Evolutionary conservation across 148 eudicot species (phyloP), one percentile per base, ranked within the genome.

Genomic region (Fallopia convolvulus): DNA sequence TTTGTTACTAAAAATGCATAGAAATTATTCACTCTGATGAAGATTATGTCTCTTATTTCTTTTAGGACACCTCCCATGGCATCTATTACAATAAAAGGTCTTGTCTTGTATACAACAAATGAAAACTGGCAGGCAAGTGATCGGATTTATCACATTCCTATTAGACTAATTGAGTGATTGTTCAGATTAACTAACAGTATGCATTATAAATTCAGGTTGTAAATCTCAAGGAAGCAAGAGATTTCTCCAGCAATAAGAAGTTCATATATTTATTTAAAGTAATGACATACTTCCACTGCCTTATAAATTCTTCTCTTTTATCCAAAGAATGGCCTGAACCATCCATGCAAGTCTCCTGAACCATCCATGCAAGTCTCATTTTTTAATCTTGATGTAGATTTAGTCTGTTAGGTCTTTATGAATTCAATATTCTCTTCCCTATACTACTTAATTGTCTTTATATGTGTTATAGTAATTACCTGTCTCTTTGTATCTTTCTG

Each of bases 21-120:
- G 8, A 36, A 68, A 17, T 21, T 68, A 36, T 68, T 36, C 72
- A 36, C 20, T 36, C 7, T 33, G 46, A 68, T 68, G 20, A 39
- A 68, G 8, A 39, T 5, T 68, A 68, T 36, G 72, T 39, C 39
- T 68, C 44, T 68, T 68, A 68, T 68, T 68, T 68, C 36, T 55
- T 66, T 81, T 83, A 94, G 99, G 99, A 89, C 95, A 74, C 89
- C 97, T 66, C 98, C 98, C 12, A 92, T 94, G 97, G 99, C 99
- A 40, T 92, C 99, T 77, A 83, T 94, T 76, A 94, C 97, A 66
- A 89, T 94, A 32, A 93, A 94, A 74, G 86, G 90, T 75, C 96
- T 94, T 85, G 76, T 86, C 48, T 93, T 94, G 42, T 92, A 88
- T 87, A 92, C 99, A 23, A 94, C 96, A 52, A 90, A 94, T 76